Evolutionary conservation across 75 land plant genomes (phyloP).

Genomic region (Cryptomeria japonica): DNA sequence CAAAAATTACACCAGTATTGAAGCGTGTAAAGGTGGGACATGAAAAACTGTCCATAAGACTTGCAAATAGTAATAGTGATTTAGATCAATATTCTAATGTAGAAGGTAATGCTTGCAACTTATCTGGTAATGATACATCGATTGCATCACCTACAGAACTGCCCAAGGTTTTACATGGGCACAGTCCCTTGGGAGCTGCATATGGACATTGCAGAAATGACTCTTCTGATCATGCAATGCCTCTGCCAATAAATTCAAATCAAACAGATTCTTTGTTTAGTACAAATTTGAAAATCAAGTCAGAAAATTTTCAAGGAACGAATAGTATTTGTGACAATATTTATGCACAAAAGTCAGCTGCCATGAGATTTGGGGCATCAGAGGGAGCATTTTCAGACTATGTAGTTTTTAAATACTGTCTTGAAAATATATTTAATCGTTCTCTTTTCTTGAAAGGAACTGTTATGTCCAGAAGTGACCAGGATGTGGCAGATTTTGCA

Average conservation of each 20-base stretch:
- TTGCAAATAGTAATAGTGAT: constrained; percentile 17
- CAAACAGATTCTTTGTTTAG: constrained; percentile 21
- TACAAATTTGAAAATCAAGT: constrained; percentile 11
- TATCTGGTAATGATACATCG: constrained; percentile 20
- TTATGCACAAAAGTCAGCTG: constrained; percentile 19
- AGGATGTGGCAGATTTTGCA: constrained; percentile 68
- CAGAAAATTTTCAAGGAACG: constrained; percentile 26
- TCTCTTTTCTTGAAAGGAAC: constrained; percentile 63
- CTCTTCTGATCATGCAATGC: neutral
- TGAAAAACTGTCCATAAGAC: constrained; percentile 19
- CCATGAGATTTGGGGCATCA: constrained; percentile 8
- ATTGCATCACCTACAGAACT: constrained; percentile 3
- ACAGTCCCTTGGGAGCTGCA: neutral
- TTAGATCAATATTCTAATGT: constrained; percentile 25
- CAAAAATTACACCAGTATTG: constrained; percentile 24
- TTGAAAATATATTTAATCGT: constrained; percentile 61
- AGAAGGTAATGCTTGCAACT: constrained; percentile 22
- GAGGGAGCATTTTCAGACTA: constrained; percentile 55
- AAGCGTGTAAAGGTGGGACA: constrained; percentile 47
- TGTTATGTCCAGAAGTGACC: constrained; percentile 39
- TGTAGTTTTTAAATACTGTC: constrained; percentile 72
- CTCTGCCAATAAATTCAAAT: constrained; percentile 12
- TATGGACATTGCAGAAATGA: neutral
- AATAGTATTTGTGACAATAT: constrained; percentile 28
- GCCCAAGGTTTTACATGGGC: constrained; percentile 1